Evolutionary conservation across 2,329 filamentous ascomycete species (phyloP).

Genomic region (Dendrostoma leiphaemia): DNA sequence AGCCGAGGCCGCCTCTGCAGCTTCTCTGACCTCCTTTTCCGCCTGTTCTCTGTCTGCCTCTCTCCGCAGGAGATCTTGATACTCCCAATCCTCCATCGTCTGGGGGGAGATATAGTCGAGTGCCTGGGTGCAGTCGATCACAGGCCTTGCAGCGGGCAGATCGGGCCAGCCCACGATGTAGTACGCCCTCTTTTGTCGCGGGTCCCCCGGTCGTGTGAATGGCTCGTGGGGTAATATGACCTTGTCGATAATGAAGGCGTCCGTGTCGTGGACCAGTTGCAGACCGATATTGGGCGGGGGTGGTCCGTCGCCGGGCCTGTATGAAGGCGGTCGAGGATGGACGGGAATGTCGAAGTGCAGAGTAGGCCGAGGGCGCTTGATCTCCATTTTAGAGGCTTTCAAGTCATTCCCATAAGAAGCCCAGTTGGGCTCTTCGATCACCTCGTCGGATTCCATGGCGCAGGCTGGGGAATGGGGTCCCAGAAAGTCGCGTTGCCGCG

Average conservation of each 20-base stretch:
- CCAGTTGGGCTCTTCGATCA: background rate
- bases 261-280: conserved; percentile 46
- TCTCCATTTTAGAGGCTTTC: background rate
- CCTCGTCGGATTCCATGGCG: no score
- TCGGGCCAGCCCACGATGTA: conserved; percentile 57
- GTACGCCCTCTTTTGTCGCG: conserved; percentile 42
- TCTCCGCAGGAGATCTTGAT: conserved; percentile 38
- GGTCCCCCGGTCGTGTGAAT: conserved; percentile 26
- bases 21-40: conserved; percentile 25
- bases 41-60: conserved; percentile 36
- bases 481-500: no score
- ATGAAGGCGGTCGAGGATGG: conserved; percentile 30
- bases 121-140: conserved; percentile 45
- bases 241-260: conserved; percentile 56
- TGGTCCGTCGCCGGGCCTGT: conserved; percentile 47
- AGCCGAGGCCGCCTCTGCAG: background rate
- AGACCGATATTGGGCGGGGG: conserved; percentile 46
- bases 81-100: conserved; percentile 57
- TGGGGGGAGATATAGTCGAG: conserved; percentile 58
- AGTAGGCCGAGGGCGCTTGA: background rate
- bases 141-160: conserved; percentile 44
- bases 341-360: conserved; percentile 30
- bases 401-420: conserved; percentile 11
- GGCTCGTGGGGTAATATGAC: conserved; percentile 40
- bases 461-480: no score